Evolutionary conservation across 73 alveolate genomes (phyloP).

Genomic region (Uronychia binucleata): DNA sequence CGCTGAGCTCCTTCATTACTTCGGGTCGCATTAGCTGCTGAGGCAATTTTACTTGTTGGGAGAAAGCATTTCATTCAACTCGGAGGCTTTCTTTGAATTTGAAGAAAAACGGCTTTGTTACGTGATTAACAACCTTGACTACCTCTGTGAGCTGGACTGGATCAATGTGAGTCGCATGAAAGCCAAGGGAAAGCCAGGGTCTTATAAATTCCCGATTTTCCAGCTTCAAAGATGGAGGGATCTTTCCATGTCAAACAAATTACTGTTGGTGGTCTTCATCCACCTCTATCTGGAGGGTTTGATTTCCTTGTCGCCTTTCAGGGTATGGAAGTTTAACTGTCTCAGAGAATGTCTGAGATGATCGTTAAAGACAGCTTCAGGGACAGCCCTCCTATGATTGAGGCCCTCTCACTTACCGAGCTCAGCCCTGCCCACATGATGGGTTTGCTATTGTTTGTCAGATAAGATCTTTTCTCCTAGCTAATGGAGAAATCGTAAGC

Average conservation of each 20-base stretch:
- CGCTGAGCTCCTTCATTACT: background rate
- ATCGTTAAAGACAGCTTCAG: background rate
- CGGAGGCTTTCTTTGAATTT: conserved; percentile 1
- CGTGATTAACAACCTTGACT: background rate
- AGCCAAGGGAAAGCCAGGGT: background rate
- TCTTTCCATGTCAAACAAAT: background rate
- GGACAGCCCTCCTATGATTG: background rate
- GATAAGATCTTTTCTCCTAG: background rate
- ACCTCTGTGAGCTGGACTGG: conserved; percentile 11
- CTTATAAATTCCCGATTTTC: conserved; percentile 6
- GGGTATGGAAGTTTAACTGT: background rate
- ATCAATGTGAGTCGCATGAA: background rate
- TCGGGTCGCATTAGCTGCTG: background rate
- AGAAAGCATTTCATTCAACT: background rate
- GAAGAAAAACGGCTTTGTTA: conserved; percentile 12
- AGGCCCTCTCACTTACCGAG: background rate
- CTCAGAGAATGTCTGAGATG: background rate
- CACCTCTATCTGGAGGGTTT: background rate
- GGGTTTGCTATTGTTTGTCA: background rate
- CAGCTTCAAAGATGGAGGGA: conserved; percentile 8
- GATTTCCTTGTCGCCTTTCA: background rate
- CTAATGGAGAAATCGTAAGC: background rate
- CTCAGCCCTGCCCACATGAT: background rate
- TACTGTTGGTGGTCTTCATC: background rate
- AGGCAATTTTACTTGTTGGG: background rate